phyloP scores from a whole-genome alignment of 768 basidiomycete genomes.

The Leccinum fibrillosum region DNA sequence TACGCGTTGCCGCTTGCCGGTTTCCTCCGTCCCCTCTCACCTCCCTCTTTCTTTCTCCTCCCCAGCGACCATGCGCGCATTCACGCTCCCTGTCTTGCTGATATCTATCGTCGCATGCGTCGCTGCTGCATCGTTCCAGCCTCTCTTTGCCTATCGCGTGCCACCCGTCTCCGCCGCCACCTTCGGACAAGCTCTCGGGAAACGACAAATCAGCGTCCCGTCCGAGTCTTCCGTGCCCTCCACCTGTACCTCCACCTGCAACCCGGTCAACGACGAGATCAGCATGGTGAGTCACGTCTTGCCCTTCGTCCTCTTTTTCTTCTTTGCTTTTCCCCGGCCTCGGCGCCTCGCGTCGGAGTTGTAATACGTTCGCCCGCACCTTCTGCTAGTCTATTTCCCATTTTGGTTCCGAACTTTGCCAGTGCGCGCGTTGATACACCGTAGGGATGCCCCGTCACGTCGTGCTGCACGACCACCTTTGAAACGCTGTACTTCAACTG shows the following conservation, averaged over 20 bases:
- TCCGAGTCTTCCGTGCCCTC: slow-evolving; percentile 17
- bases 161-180: background rate
- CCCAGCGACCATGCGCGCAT: slow-evolving; percentile 16
- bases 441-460: slow-evolving; percentile 28
- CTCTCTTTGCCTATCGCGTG: slow-evolving; percentile 1
- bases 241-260: slow-evolving; percentile 22
- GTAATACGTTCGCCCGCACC: background rate
- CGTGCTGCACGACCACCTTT: slow-evolving; percentile 41
- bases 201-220: slow-evolving; percentile 19
- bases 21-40: background rate
- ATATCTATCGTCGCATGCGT: slow-evolving; percentile 3
- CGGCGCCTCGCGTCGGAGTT: slow-evolving; percentile 2
- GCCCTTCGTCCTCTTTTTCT: background rate
- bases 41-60: background rate
- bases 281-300: slow-evolving; percentile 15
- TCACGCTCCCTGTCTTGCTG: background rate
- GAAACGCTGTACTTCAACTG: slow-evolving; percentile 41
- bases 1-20: background rate
- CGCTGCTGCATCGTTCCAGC: slow-evolving; percentile 2
- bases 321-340: background rate
- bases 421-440: background rate
- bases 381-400: background rate
- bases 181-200: background rate
- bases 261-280: slow-evolving; percentile 23
- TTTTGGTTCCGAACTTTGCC: background rate